A percentile compares a stretch with the other conserved stretches of the same genome.
Conservation (phyloP, 129 eudicot species). For the Flaveria bidentis region DNA sequence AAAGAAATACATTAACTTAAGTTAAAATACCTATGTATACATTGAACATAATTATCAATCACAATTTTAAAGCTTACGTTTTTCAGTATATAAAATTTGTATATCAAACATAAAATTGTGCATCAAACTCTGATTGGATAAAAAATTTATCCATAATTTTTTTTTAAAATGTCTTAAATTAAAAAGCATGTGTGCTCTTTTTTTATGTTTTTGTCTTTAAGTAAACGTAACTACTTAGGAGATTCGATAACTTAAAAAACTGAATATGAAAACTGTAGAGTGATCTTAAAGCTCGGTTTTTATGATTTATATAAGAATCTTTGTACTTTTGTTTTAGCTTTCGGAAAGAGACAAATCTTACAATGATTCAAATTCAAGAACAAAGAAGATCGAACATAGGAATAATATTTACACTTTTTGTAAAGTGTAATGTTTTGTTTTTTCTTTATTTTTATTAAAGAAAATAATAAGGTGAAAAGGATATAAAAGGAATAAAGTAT, state of each 20-base stretch:
- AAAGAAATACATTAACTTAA: too few species aligned
- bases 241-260: not conserved
- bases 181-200: too few species aligned
- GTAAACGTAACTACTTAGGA: not conserved
- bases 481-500: conserved; percentile 19
- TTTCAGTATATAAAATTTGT: too few species aligned
- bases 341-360: conserved; percentile 29
- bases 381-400: conserved; percentile 41
- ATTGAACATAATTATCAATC: too few species aligned
- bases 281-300: conserved; percentile 17
- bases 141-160: too few species aligned
- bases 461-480: conserved; percentile 31
- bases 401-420: conserved; percentile 36
- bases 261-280: not conserved
- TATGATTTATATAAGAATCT: conserved; percentile 27
- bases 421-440: conserved; percentile 28
- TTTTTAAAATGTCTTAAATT: too few species aligned
- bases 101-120: too few species aligned
- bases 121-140: too few species aligned
- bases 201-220: not conserved
- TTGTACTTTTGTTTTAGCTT: conserved; percentile 29
- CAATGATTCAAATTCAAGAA: conserved; percentile 35
- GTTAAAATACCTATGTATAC: too few species aligned
- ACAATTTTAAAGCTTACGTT: too few species aligned
- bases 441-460: conserved; percentile 23